Percentiles rank a stretch among this genome's conserved stretches.
Conservation (phyloP, 2,329 filamentous ascomycete species). For the Trichoderma arundinaceum region DNA sequence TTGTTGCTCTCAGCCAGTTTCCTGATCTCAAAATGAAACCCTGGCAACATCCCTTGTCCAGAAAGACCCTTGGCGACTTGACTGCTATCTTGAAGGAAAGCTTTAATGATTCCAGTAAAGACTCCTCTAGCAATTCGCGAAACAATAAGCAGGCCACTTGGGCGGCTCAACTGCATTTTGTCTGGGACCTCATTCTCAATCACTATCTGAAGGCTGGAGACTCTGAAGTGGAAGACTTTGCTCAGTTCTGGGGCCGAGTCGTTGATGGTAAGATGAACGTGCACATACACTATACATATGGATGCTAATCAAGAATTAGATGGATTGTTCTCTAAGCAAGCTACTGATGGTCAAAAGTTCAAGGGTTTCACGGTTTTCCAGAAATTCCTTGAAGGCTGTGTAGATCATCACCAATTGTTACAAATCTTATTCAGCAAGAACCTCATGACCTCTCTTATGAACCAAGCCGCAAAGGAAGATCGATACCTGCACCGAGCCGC, state of each 20-base stretch:
- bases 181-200: slow-evolving; percentile 80
- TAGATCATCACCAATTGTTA: slow-evolving; percentile 53
- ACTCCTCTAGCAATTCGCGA: slow-evolving; percentile 49
- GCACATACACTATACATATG: neutral
- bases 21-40: slow-evolving; percentile 68
- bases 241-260: slow-evolving; percentile 82
- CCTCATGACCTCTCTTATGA: slow-evolving; percentile 79
- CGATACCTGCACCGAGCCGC: slow-evolving; percentile 82
- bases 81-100: slow-evolving; percentile 81
- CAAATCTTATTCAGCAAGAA: slow-evolving; percentile 79
- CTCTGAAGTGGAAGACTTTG: slow-evolving; percentile 59
- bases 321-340: slow-evolving; percentile 78
- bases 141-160: slow-evolving; percentile 71
- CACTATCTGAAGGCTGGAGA: slow-evolving; percentile 53
- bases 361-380: slow-evolving; percentile 89
- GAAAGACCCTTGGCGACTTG: slow-evolving; percentile 70
- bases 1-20: slow-evolving; percentile 69
- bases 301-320: slow-evolving; percentile 57
- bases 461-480: slow-evolving; percentile 78
- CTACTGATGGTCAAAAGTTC: slow-evolving; percentile 88
- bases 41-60: slow-evolving; percentile 79
- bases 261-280: slow-evolving; percentile 72
- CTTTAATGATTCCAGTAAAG: slow-evolving; percentile 58
- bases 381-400: slow-evolving; percentile 67
- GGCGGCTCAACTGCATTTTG: slow-evolving; percentile 82